A percentile compares a stretch with the other conserved stretches of the same genome.
phyloP scores from a whole-genome alignment of 108 stramenopile species.

The Chaetoceros muelleri region DNA sequence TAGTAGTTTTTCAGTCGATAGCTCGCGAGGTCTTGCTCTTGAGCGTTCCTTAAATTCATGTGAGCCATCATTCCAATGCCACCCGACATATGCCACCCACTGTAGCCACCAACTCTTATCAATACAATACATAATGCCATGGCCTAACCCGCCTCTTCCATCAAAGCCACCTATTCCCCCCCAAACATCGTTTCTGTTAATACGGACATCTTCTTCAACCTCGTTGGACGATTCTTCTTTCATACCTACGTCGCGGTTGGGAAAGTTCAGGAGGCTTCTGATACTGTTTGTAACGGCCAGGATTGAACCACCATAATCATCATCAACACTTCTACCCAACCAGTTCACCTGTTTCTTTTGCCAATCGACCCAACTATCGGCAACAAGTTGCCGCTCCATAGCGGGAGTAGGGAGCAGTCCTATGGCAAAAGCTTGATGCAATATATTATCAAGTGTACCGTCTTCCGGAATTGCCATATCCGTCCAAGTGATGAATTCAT shows the following conservation, averaged over 20 bases:
- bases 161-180: slow-evolving; percentile 77
- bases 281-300: neutral
- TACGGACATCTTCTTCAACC: neutral
- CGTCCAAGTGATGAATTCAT: slow-evolving; percentile 34
- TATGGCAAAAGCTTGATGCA: slow-evolving; percentile 48
- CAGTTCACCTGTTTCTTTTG: slow-evolving; percentile 13
- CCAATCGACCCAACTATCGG: slow-evolving; percentile 61
- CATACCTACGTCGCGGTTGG: neutral
- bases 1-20: slow-evolving; percentile 55
- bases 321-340: neutral
- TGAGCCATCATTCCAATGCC: slow-evolving; percentile 30
- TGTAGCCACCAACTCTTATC: slow-evolving; percentile 73
- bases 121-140: slow-evolving; percentile 72
- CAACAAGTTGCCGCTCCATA: slow-evolving; percentile 49
- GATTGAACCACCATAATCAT: neutral
- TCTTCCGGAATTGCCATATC: slow-evolving; percentile 43
- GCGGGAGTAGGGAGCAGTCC: slow-evolving; percentile 47
- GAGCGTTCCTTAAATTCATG: neutral
- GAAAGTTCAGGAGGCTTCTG: neutral
- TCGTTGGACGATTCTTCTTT: neutral
- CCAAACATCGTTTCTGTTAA: slow-evolving; percentile 18
- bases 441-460: slow-evolving; percentile 36
- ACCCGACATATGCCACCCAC: slow-evolving; percentile 68
- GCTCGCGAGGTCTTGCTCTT: slow-evolving; percentile 39
- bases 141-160: slow-evolving; percentile 57